phyloP scores from a whole-genome alignment of 768 basidiomycete species.

The Psilocybe cubensis region DNA sequence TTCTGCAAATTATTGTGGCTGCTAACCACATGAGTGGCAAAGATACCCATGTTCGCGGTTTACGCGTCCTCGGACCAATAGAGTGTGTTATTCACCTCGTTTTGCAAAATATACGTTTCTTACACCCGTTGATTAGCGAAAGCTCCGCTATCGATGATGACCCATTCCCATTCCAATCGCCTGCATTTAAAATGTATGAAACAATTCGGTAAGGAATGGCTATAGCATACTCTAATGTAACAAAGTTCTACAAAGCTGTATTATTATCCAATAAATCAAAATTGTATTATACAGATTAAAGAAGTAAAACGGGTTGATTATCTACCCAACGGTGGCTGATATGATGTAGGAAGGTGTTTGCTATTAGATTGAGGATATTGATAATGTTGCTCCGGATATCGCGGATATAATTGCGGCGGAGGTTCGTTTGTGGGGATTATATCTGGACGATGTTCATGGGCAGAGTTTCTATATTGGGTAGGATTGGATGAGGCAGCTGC shows the following conservation, averaged over 20 bases:
- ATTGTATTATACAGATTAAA: constrained; percentile 23
- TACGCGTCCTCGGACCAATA: constrained; percentile 83
- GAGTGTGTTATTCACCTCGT: constrained; percentile 52
- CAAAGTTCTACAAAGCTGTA: constrained; percentile 15
- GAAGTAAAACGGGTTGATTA: constrained; percentile 17
- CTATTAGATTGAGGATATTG: constrained; percentile 27
- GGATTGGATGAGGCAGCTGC: not conserved
- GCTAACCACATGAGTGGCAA: constrained; percentile 99
- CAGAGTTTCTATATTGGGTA: not conserved
- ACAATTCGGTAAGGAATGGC: constrained; percentile 54
- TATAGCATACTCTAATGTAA: constrained; percentile 10
- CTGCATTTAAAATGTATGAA: constrained; percentile 73
- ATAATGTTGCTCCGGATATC: constrained; percentile 24
- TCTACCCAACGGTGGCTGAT: constrained; percentile 29
- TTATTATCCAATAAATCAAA: constrained; percentile 26
- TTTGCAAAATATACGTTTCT: not conserved
- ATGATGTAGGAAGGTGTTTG: constrained; percentile 35
- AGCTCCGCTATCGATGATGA: constrained; percentile 58
- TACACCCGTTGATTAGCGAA: constrained; percentile 17
- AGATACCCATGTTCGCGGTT: constrained; percentile 95
- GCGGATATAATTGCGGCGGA: constrained; percentile 9
- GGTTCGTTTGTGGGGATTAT: constrained; percentile 6
- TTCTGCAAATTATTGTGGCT: constrained; percentile 87
- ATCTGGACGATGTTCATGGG: constrained; percentile 4
- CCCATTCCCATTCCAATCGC: constrained; percentile 69